Percentiles rank a stretch among this genome's conserved stretches.
phyloP scores from a whole-genome alignment of 192 early-diverging fungal genomes.

The Backusella morwellensis region DNA sequence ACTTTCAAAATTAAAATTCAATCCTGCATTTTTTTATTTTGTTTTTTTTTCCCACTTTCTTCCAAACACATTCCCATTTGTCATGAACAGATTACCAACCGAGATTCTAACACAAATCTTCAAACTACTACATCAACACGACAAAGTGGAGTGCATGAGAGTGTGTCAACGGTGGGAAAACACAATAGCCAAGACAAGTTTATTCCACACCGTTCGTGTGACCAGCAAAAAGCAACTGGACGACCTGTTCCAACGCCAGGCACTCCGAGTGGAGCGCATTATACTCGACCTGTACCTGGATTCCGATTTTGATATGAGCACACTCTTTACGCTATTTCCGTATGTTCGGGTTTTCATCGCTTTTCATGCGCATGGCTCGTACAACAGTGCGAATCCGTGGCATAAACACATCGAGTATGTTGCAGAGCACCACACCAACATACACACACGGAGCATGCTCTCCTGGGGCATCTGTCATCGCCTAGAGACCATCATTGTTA shows the following conservation, averaged over 20 bases:
- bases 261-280: neutral
- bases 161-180: neutral
- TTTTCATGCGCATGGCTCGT: neutral
- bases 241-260: neutral
- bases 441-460: neutral
- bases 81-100: neutral
- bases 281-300: neutral
- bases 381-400: neutral
- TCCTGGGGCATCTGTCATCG: neutral
- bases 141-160: neutral
- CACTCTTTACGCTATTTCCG: neutral
- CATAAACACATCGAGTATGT: neutral
- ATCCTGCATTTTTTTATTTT: neutral
- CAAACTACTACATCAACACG: neutral
- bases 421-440: neutral
- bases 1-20: neutral
- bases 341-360: neutral
- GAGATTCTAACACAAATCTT: neutral
- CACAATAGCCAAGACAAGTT: neutral
- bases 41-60: neutral
- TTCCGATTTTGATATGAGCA: neutral
- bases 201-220: neutral
- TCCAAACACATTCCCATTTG: neutral
- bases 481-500: neutral
- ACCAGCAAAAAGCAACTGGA: neutral